Evolutionary conservation across 441 rosid genomes (phyloP), one percentile per base, ranked within the genome.

Genomic region (Adansonia rubrostipa): DNA sequence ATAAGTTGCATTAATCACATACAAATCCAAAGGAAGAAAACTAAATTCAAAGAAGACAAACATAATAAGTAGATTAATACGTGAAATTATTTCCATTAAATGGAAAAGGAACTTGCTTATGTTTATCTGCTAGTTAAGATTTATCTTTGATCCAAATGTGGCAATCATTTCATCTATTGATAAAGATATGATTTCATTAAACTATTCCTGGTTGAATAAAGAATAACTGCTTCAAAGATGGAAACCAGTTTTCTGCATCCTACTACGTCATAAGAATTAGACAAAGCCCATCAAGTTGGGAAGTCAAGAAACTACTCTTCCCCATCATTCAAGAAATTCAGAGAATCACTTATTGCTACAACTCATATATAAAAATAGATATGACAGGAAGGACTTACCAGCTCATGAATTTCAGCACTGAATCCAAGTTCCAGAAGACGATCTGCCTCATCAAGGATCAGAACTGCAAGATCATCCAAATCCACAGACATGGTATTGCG

Each of bases 391-490:
- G 57, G 58, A 75, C 74, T 44, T 89, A 96, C 98, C 97, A 96
- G 90, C 82, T 96, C 99, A 0, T 87, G 91, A 77, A 93, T 96
- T 89, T 96, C 98, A 70, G 95, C 92, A 86, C 85, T 94, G 84
- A 96, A 96, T 70, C 98, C 99, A 71, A 94, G 97, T 91, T 94
- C 98, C 81, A 96, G 83, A 81, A 96, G 96, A 40, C 98, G 97
- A 84, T 94, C 99, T 72, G 99, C 99, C 85, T 96, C 98, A 65
- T 96, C 98, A 3, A 96, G 98, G 79, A 96, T 94, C 74, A 96
- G 76, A 83, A 96, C 93, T 24, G 99, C 97, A 74, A 96, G 95
- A 85, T 93, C 97, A 57, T 94, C 98, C 84, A 94, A 86, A 83
- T 90, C 92, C 58, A 96, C 97, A 9, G 98, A 96, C 95, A 91